Percentiles rank a stretch among this genome's conserved stretches.
Evolutionary conservation across 2,329 filamentous ascomycete species (phyloP).

Genomic region (Trichoderma pleuroti): DNA sequence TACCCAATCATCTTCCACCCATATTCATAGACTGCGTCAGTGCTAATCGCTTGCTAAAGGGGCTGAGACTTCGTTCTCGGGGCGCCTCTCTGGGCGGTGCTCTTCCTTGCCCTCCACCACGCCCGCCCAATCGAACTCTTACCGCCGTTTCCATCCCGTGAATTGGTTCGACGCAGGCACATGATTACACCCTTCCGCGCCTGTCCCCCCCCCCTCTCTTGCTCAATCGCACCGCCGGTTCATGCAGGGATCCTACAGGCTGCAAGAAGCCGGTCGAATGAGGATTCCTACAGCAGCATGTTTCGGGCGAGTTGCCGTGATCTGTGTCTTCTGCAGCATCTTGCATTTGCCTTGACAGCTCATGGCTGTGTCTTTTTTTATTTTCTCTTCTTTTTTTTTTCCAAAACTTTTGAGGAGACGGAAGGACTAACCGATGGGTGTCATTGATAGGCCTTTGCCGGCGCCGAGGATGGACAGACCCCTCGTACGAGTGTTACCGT

Average conservation of each 20-base stretch:
- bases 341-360: neutral
- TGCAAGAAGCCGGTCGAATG: slow-evolving; percentile 31
- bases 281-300: slow-evolving; percentile 31
- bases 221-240: neutral
- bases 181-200: neutral
- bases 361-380: neutral
- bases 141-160: neutral
- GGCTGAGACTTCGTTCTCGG: slow-evolving; percentile 78
- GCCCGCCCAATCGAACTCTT: neutral
- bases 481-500: slow-evolving; percentile 78
- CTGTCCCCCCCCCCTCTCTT: neutral
- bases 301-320: neutral
- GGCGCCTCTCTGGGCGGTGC: slow-evolving; percentile 28
- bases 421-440: slow-evolving; percentile 20
- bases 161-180: neutral
- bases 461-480: slow-evolving; percentile 89
- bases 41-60: slow-evolving; percentile 83
- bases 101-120: slow-evolving; percentile 3
- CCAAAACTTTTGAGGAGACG: neutral
- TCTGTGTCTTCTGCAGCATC: neutral
- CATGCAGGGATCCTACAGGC: slow-evolving; percentile 5
- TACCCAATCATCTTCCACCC: slow-evolving; percentile 42
- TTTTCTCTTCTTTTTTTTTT: neutral
- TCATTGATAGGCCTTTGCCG: slow-evolving; percentile 74
- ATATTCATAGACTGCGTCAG: slow-evolving; percentile 70